Conservation (phyloP, 257 asterid genomes). For the Scutellaria minor region DNA sequence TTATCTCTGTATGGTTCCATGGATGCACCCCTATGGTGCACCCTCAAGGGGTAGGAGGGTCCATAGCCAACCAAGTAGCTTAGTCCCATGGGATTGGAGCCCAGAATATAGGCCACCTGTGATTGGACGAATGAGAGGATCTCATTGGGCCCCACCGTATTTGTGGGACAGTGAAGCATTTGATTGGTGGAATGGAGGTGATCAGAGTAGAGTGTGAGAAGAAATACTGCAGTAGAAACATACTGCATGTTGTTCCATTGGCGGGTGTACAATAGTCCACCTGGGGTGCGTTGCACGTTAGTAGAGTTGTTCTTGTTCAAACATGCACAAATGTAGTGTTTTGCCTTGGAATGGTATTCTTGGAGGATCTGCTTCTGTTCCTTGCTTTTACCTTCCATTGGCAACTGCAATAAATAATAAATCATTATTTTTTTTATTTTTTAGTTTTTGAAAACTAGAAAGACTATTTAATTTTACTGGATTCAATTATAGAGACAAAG, state of each 20-base stretch:
- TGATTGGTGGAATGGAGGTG: slow-evolving; percentile 63
- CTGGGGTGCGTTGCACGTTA: slow-evolving; percentile 77
- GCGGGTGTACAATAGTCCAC: slow-evolving; percentile 78
- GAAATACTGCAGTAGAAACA: slow-evolving; percentile 60
- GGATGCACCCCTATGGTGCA: slow-evolving; percentile 91
- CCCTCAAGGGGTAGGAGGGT: slow-evolving; percentile 54
- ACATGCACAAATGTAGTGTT: slow-evolving; percentile 63
- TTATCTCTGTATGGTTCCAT: slow-evolving; percentile 54
- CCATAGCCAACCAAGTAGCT: slow-evolving; percentile 91
- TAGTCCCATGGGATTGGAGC: slow-evolving; percentile 70
- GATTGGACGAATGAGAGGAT: slow-evolving; percentile 61
- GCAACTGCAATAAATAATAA: slow-evolving; percentile 47
- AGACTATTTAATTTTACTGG: background rate
- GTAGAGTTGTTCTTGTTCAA: slow-evolving; percentile 59
- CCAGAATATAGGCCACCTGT: slow-evolving; percentile 76
- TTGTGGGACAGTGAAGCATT: slow-evolving; percentile 47
- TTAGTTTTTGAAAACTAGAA: too few relatives aligned
- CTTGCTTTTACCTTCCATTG: slow-evolving; percentile 46
- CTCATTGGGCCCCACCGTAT: slow-evolving; percentile 45
- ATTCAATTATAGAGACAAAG: slow-evolving; percentile 8
- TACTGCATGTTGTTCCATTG: slow-evolving; percentile 98
- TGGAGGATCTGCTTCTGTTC: slow-evolving; percentile 40
- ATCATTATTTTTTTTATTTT: too few relatives aligned
- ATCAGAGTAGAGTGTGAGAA: slow-evolving; percentile 61
- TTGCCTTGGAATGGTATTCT: slow-evolving; percentile 63